Evolutionary conservation across 176 grass and related monocot species (phyloP), one percentile per base, ranked within the genome.

Genomic region (Lolium rigidum): DNA sequence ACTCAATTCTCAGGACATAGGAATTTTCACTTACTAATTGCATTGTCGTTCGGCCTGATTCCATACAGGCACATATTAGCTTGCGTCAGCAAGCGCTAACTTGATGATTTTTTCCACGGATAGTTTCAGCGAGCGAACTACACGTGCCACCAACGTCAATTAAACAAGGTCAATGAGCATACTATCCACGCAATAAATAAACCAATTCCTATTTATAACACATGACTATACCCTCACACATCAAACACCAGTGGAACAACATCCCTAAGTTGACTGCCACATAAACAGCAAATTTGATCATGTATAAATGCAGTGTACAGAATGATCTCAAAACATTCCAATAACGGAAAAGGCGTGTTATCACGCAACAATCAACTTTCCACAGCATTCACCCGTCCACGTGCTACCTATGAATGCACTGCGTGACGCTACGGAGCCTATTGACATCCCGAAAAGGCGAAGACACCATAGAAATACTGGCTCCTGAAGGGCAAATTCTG

Each of bases 21-120:
- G 7, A 84, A 9, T 78, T 59, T 63, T 5, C 4, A 79, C 35
- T 46, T 73, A 79, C 55, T 74, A 49, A 65, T 83, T 79, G 55
- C 6, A 52, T 17, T 47, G 50, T 15, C 18, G 74, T 0, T 57
- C 72, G 24, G 2, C 41, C 67, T 6, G 20, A 65, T 70, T 81
- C 14, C 25, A 39, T 4, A 35, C 2, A 44, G 7, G 18, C 21
- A 81, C 5, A 47, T 21, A 21, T 25, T 37, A 76, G 15, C 25
- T 76, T 50, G 0, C 5, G 7, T 46, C 18, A 80, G 57, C 16
- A 74, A n/a, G 1, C 16, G n/a, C n/a, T 48, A 73, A 66, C 13
- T 18, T 20, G 48, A 87, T 35, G 13, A 64, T 79, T 22, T 26
- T 15, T 24, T 25, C 38, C 3, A 11, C 8, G 3, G 47, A 54